A percentile compares a stretch with the other conserved stretches of the same genome.
phyloP scores from a whole-genome alignment of 495 filamentous ascomycete species.

The Podospora anserina region DNA sequence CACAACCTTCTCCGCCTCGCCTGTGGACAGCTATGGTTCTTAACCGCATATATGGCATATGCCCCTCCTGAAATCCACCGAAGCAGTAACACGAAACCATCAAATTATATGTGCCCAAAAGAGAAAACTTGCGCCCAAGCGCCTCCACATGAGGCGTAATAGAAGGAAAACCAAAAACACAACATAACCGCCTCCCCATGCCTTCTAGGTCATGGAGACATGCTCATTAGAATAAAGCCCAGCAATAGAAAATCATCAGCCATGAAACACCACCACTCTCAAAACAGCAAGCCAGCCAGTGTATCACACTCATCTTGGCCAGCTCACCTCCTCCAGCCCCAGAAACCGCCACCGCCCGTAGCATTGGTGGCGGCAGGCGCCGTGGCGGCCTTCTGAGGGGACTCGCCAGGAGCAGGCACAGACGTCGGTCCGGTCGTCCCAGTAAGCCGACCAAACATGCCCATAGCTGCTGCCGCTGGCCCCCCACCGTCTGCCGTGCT shows the following conservation, averaged over 20 bases:
- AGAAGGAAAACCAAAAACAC: not conserved
- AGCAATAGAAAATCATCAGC: not conserved
- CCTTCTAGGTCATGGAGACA: not conserved
- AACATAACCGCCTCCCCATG: not conserved
- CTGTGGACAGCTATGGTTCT: not conserved
- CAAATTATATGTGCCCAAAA: not conserved
- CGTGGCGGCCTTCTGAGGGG: constrained; percentile 16
- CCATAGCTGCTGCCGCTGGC: constrained; percentile 35
- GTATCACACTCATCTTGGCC: not conserved
- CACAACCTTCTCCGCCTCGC: not conserved
- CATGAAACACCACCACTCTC: not conserved
- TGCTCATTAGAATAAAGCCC: not conserved
- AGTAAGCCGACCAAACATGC: constrained; percentile 44
- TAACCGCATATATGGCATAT: not conserved
- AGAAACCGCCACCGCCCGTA: constrained; percentile 41
- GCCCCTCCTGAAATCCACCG: not conserved
- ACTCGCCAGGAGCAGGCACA: constrained; percentile 3
- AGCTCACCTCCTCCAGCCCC: constrained; percentile 47
- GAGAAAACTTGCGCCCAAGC: not conserved
- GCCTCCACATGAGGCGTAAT: not conserved
- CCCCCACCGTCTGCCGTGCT: constrained; percentile 18
- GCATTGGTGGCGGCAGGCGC: constrained; percentile 13
- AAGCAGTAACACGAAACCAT: not conserved
- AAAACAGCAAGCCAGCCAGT: not conserved
- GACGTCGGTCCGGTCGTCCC: constrained; percentile 26